Evolutionary conservation across 2,329 filamentous ascomycete genomes (phyloP).

Genomic region (Colletotrichum brevisporum): DNA sequence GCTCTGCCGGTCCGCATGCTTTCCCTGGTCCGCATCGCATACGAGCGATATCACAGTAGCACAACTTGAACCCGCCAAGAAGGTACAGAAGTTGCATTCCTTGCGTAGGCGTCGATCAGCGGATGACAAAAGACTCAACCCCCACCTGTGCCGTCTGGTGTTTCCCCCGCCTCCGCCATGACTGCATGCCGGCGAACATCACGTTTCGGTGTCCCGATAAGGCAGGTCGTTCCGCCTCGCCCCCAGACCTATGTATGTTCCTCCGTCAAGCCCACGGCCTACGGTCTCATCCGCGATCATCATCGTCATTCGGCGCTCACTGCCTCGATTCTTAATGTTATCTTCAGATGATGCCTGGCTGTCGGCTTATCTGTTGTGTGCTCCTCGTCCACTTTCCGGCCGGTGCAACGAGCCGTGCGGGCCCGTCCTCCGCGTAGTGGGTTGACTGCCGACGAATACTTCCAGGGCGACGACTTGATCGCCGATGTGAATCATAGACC

Average conservation of each 20-base stretch:
- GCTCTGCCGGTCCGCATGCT: too few species aligned
- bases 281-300: not conserved
- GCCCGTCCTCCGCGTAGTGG: not conserved
- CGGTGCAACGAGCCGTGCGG: not conserved
- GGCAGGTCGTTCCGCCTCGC: conserved; percentile 1
- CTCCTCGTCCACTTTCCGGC: conserved; percentile 24
- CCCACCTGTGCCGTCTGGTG: conserved; percentile 11
- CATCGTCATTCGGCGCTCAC: conserved; percentile 11
- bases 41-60: not conserved
- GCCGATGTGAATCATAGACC: not conserved
- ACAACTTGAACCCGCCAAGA: conserved; percentile 14
- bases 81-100: not conserved
- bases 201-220: conserved; percentile 22
- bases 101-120: not conserved
- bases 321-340: conserved; percentile 29
- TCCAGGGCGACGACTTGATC: not conserved
- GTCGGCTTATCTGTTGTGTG: conserved; percentile 15
- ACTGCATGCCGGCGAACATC: conserved; percentile 10
- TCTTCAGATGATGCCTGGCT: conserved; percentile 26
- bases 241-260: not conserved
- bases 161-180: not conserved
- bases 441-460: conserved; percentile 2
- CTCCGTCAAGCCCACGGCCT: conserved; percentile 9
- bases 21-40: not conserved
- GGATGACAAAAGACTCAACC: not conserved